These are phyloP conservation scores for Lecanicillium sp. DNA, from an alignment of 2,329 filamentous ascomycete species.

Conservation along the genomic window DNA sequence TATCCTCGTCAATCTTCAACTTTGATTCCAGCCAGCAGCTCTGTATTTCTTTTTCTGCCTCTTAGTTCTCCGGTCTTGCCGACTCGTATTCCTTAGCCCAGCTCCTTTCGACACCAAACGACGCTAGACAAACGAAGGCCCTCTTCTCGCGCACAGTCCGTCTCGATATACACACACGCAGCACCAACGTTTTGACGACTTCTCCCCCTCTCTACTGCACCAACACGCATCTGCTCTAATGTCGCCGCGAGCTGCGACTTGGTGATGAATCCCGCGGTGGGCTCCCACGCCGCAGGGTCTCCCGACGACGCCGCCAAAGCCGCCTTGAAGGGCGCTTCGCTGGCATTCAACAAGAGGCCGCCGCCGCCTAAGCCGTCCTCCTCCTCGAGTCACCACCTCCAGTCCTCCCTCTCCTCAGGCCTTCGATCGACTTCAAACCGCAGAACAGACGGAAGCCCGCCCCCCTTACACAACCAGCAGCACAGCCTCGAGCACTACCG, in stretches of 20 bases:
- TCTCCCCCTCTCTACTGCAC: too few relatives aligned
- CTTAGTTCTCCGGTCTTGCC: too few relatives aligned
- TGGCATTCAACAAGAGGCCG: slow-evolving; percentile 45
- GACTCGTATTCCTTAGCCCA: too few relatives aligned
- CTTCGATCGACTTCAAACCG: neutral
- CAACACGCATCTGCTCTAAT: slow-evolving; percentile 14
- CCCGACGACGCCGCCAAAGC: slow-evolving; percentile 36
- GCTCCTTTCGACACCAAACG: too few relatives aligned
- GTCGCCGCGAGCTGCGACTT: slow-evolving; percentile 16
- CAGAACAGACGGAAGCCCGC: slow-evolving; percentile 14
- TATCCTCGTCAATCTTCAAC: too few relatives aligned
- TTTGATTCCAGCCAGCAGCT: too few relatives aligned
- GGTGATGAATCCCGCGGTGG: slow-evolving; percentile 31
- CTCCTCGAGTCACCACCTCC: neutral
- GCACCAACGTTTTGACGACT: too few relatives aligned
- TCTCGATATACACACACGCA: too few relatives aligned
- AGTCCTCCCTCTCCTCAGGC: neutral
- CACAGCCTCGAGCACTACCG: slow-evolving; percentile 9
- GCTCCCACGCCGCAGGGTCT: slow-evolving; percentile 23
- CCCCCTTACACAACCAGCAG: slow-evolving; percentile 17
- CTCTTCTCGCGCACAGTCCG: neutral
- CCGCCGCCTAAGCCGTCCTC: neutral
- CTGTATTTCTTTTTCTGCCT: too few relatives aligned
- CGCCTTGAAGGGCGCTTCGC: slow-evolving; percentile 47
- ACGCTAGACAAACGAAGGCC: too few relatives aligned